Base-by-base conservation (phyloP, 768 basidiomycete genomes). In the Termitomyces sp. region DNA sequence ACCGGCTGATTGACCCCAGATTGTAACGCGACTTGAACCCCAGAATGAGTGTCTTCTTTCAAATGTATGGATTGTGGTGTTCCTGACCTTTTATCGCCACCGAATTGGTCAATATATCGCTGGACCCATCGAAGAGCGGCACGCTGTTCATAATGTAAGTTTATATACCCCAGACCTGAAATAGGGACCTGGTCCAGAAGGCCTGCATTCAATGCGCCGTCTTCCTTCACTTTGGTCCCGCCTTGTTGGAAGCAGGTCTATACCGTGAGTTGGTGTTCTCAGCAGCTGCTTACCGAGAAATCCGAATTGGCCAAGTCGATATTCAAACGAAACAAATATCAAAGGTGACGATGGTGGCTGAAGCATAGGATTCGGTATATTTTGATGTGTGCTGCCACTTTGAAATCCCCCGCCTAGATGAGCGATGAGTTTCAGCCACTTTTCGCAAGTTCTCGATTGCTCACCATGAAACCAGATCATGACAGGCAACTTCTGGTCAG, bases 1-100 rank as follows among this genome's bases (percentile, higher is more conserved):
- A n/a, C 75, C 75, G 10, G 74, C 74, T 27, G 74, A 75, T 63
- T 75, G 64, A 5, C 75, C 75, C 74, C 74, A 76, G 14, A 76
- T 75, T 13, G 75, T 75, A 24, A 76, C 74, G 39, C 65, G 69
- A 18, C 75, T 75, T 47, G 12, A n/a, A 6, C n/a, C 7, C 1
- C 26, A 36, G 4, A 26, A 39, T 52, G 9, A 52, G 37, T 26
- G 3, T 34, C 18, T 31, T 16, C 22, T 16, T 39, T 27, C 4
- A 10, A 18, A 18, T 26, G 4, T 37, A 10, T 8, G 8, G 16
- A 18, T 16, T 39, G 26, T 26, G 26, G 37, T 13, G 12, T 37
- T n/a, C 55, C 69, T 52, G 42, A 73, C 75, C 53, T 68, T 13
- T 59, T 65, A 61, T 77, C 72, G 9, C 76, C 74, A 14, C 74